Base-by-base conservation (phyloP, 2,329 filamentous ascomycete genomes). In the Diplocarpon rosae region DNA sequence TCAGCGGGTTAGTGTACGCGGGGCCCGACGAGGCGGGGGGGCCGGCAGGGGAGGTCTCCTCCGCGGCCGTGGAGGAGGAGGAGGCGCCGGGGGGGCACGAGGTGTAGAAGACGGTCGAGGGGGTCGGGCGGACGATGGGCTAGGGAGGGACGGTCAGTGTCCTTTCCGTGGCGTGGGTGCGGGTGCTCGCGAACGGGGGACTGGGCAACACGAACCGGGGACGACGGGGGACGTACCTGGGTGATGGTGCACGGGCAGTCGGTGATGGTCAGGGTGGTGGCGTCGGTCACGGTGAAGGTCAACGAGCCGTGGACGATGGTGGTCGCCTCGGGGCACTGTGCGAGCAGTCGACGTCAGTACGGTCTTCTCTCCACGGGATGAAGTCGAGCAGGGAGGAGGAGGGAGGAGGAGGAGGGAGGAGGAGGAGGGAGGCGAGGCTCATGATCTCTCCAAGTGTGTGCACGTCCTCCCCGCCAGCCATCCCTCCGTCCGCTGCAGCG, bases 201-300 rank as follows among this genome's bases (percentile, higher is more conserved):
- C 14, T 20, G 17, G 17, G n/a, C n/a, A n/a, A n/a, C n/a, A n/a
- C n/a, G n/a, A n/a, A n/a, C n/a, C n/a, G n/a, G n/a, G n/a, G n/a
- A n/a, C n/a, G n/a, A n/a, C n/a, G n/a, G n/a, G 5, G 27, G 20
- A 63, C 64, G 57, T 69, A 60, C 56, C 27, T 48, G 29, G 32
- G 54, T 52, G 10, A 53, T 15, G 29, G 49, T 51, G 40, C 55
- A 52, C 41, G 55, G 52, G 24, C 53, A 46, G 37, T 60, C 48
- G 17, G 43, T 49, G 34, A 47, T 48, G 45, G 68, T 71, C 58
- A 71, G 54, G 42, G 65, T 65, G 37, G 66, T 66, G 45, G 67
- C 75, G 67, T 73, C 68, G 53, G 78, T 78, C 66, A 86, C 69
- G 57, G 74, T 81, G 73, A 83, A 84, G 11, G 43, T 45, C 17